A percentile compares a stretch with the other conserved stretches of the same genome.
Conservation (phyloP, 2,329 filamentous ascomycete species). For the Fusarium falciforme region DNA sequence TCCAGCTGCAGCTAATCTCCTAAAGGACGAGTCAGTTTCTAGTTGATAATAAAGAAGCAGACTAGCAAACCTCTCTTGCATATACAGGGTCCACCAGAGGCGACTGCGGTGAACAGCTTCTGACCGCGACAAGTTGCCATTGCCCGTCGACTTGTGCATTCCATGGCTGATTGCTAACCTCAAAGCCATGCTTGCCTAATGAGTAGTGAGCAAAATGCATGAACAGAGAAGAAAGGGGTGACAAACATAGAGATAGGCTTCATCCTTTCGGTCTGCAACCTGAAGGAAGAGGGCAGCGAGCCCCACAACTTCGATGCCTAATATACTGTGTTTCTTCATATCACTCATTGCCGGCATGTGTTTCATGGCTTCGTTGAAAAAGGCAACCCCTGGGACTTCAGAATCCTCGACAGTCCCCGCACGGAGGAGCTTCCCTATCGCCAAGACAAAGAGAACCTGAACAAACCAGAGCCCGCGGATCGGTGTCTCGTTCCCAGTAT, state of each 20-base stretch:
- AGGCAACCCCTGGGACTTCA: slow-evolving; percentile 17
- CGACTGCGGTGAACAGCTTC: slow-evolving; percentile 25
- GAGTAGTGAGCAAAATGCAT: background rate
- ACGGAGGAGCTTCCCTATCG: slow-evolving; percentile 19
- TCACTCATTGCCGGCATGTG: slow-evolving; percentile 18
- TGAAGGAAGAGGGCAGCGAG: slow-evolving; percentile 22
- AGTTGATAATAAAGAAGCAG: background rate
- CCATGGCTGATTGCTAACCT: slow-evolving; percentile 11
- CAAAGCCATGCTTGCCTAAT: slow-evolving; percentile 24
- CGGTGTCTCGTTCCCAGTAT: background rate
- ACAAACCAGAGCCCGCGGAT: slow-evolving; percentile 22
- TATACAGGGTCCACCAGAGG: slow-evolving; percentile 29
- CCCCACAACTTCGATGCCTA: slow-evolving; percentile 26
- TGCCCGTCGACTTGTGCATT: slow-evolving; percentile 5
- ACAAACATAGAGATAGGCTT: slow-evolving; percentile 30
- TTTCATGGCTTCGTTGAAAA: slow-evolving; percentile 29
- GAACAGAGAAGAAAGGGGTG: background rate
- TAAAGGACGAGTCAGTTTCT: background rate
- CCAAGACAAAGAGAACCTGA: slow-evolving; percentile 22
- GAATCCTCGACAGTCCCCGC: slow-evolving; percentile 18
- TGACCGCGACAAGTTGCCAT: slow-evolving; percentile 12
- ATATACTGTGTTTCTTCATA: slow-evolving; percentile 13
- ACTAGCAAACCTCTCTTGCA: slow-evolving; percentile 21
- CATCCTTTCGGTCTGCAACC: slow-evolving; percentile 29
- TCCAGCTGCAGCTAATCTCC: slow-evolving; percentile 27